phyloP scores from a whole-genome alignment of 805 yeast species.

The Candida sakaeoensis region DNA sequence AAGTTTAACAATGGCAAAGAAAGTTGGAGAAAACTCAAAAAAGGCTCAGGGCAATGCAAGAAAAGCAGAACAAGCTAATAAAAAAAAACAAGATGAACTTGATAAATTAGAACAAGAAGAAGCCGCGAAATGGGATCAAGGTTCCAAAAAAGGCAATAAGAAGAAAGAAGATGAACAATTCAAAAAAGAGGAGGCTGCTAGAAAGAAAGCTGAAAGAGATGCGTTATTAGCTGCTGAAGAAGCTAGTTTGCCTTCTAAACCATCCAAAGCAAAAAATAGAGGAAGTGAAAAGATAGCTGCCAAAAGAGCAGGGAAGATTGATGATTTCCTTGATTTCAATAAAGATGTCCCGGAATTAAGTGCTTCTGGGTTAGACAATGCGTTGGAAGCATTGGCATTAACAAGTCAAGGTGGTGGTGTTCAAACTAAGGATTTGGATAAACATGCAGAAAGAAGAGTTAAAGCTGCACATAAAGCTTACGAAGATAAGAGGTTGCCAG shows the following conservation, averaged over 20 bases:
- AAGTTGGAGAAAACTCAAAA: conserved; percentile 48
- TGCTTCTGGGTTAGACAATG: conserved; percentile 76
- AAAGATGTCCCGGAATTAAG: conserved; percentile 46
- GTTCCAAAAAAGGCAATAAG: conserved; percentile 63
- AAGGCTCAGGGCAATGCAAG: conserved; percentile 63
- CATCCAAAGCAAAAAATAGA: conserved; percentile 50
- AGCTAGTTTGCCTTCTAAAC: conserved; percentile 57
- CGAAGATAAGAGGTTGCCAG: conserved; percentile 70
- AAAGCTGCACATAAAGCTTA: conserved; percentile 74
- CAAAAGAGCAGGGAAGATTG: conserved; percentile 58
- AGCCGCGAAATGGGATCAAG: conserved; percentile 65
- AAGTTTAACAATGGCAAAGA: conserved; percentile 41
- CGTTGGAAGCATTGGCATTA: conserved; percentile 72
- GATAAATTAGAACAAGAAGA: conserved; percentile 50
- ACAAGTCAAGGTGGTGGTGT: conserved; percentile 57
- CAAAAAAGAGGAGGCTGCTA: conserved; percentile 71
- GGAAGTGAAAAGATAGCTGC: conserved; percentile 68
- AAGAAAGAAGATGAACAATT: conserved; percentile 67
- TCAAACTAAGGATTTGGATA: conserved; percentile 60
- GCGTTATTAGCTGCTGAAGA: conserved; percentile 62
- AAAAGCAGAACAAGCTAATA: conserved; percentile 61
- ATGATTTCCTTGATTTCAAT: conserved; percentile 59
- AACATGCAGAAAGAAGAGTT: conserved; percentile 86
- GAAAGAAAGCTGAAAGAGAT: conserved; percentile 81
- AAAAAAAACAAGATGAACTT: conserved; percentile 51